Percentiles rank a stretch among this genome's conserved stretches.
Evolutionary conservation across 2,329 filamentous ascomycete genomes (phyloP).

Genomic region (Xylariaceae sp.): DNA sequence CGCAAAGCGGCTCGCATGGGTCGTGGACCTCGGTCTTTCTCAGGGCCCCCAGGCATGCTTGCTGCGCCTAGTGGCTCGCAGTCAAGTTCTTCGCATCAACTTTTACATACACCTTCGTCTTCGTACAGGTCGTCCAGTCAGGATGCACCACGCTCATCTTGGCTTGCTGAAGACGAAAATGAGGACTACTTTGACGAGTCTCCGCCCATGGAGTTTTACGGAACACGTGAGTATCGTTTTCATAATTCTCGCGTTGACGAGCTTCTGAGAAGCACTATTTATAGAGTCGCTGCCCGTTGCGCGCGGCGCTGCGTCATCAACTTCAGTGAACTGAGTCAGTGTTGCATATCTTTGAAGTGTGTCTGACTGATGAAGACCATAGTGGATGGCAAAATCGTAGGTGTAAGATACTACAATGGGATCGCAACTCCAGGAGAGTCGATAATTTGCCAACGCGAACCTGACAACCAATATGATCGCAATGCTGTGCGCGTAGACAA

Average conservation of each 20-base stretch:
- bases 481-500: slow-evolving; percentile 80
- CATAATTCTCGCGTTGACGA: no score
- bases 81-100: not conserved
- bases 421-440: slow-evolving; percentile 54
- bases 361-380: not conserved
- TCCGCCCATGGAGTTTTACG: slow-evolving; percentile 40
- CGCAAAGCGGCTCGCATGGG: not conserved
- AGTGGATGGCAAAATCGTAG: slow-evolving; percentile 53
- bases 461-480: slow-evolving; percentile 60
- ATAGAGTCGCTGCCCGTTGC: no score
- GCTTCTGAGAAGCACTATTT: no score
- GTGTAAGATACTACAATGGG: slow-evolving; percentile 49
- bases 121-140: slow-evolving; percentile 12
- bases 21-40: not conserved
- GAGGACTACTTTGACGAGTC: slow-evolving; percentile 40
- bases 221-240: slow-evolving; percentile 22
- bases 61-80: not conserved
- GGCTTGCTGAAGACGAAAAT: slow-evolving; percentile 20
- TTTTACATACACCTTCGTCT: slow-evolving; percentile 11
- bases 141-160: slow-evolving; percentile 7
- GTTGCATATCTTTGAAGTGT: not conserved
- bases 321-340: not conserved
- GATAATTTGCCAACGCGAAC: slow-evolving; percentile 56
- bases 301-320: no score
- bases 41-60: not conserved